These are phyloP conservation scores for Aphanomyces stellatus DNA, from an alignment of 352 stramenopile genomes.

Conservation along the genomic window DNA sequence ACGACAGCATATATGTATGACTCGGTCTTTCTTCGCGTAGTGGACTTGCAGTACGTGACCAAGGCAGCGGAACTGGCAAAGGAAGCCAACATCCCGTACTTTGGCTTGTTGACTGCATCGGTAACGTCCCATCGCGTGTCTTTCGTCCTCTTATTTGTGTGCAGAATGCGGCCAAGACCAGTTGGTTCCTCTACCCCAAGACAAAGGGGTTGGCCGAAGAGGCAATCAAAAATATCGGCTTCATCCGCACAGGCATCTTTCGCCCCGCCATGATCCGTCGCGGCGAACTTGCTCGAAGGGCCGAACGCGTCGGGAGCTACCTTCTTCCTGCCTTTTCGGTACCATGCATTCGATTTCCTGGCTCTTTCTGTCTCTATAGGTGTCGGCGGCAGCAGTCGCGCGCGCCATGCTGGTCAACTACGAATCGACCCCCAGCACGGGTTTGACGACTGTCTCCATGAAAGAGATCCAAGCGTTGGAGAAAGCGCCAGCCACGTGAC, in stretches of 20 bases:
- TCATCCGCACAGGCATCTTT: conserved; percentile 47
- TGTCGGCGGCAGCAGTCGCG: conserved; percentile 39
- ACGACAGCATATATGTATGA: conserved; percentile 3
- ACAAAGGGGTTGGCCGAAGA: conserved; percentile 69
- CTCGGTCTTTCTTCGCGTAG: conserved; percentile 24
- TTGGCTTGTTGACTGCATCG: conserved; percentile 50
- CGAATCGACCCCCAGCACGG: conserved; percentile 24
- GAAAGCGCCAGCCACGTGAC: background rate
- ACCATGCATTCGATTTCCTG: background rate
- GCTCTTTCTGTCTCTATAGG: conserved; percentile 25
- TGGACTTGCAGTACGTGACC: conserved; percentile 60
- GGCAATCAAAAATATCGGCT: conserved; percentile 47
- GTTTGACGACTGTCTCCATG: conserved; percentile 2
- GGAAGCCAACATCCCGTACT: conserved; percentile 37
- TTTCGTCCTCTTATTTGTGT: background rate
- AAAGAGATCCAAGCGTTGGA: conserved; percentile 8
- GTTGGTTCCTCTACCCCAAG: conserved; percentile 70
- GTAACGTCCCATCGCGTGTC: conserved; percentile 26
- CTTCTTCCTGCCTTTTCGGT: conserved; percentile 36
- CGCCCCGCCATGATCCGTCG: conserved; percentile 51
- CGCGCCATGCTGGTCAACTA: conserved; percentile 66
- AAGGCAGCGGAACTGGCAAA: conserved; percentile 49
- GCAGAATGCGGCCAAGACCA: conserved; percentile 50
- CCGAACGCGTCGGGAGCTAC: conserved; percentile 43
- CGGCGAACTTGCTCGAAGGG: conserved; percentile 38